These are phyloP conservation scores for Senecio squalidus DNA, from an alignment of 140 eudicot species.

Conservation along the genomic window DNA sequence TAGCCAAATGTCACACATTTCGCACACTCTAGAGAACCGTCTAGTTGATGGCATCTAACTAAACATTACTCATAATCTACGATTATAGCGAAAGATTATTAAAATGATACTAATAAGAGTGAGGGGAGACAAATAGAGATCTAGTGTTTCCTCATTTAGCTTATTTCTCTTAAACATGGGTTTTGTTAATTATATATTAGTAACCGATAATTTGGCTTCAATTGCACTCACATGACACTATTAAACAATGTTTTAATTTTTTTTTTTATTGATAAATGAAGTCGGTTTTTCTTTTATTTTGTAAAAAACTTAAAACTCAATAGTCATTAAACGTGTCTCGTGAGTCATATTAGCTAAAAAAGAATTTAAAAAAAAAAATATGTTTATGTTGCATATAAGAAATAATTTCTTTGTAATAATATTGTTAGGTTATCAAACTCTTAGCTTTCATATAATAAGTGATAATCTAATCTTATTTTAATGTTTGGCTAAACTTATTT, in stretches of 20 bases:
- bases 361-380: too few species aligned
- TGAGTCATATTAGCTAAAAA: background rate
- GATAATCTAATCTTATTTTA: too few species aligned
- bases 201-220: slow-evolving; percentile 23
- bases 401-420: too few species aligned
- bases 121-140: slow-evolving; percentile 15
- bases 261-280: background rate
- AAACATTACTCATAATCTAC: background rate
- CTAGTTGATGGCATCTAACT: background rate
- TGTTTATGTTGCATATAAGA: too few species aligned
- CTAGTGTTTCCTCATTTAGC: slow-evolving; percentile 14
- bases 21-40: too few species aligned
- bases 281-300: slow-evolving; percentile 8
- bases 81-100: background rate
- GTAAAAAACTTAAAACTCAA: background rate
- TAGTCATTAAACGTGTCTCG: background rate
- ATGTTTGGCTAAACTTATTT: too few species aligned
- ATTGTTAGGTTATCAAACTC: too few species aligned
- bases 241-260: slow-evolving; percentile 6
- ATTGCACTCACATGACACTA: slow-evolving; percentile 13
- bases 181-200: slow-evolving; percentile 16
- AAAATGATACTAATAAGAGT: background rate
- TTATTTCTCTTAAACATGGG: background rate
- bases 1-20: too few species aligned
- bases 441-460: too few species aligned